Conservation (phyloP, 768 basidiomycete species). For the Lyophyllum semitale region DNA sequence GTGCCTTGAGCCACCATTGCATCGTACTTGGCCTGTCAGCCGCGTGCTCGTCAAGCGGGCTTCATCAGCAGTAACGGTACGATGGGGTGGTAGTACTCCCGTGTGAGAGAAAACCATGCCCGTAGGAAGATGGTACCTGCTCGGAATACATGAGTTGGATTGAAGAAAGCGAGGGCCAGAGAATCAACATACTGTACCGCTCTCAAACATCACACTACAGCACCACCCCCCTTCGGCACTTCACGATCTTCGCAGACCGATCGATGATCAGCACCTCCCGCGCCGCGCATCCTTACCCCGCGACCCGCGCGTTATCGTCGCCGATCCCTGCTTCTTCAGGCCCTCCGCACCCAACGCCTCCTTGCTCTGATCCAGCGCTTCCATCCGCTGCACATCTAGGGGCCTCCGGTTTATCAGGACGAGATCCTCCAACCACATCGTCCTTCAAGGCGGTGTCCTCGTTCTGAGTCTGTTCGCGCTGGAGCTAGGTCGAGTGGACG, state of each 20-base stretch:
- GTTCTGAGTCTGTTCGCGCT: slow-evolving; percentile 63
- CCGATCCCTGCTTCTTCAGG: slow-evolving; percentile 81
- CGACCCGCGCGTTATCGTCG: slow-evolving; percentile 37
- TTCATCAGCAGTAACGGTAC: slow-evolving; percentile 85
- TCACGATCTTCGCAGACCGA: slow-evolving; percentile 91
- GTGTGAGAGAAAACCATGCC: slow-evolving; percentile 95
- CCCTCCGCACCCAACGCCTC: too few species aligned
- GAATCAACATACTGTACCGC: slow-evolving; percentile 69
- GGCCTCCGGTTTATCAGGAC: slow-evolving; percentile 49
- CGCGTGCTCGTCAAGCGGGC: slow-evolving; percentile 76
- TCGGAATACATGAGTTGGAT: slow-evolving; percentile 1
- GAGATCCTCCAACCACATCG: slow-evolving; percentile 63
- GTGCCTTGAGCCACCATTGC: slow-evolving; percentile 87
- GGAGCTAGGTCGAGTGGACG: slow-evolving; percentile 72
- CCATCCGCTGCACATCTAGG: slow-evolving; percentile 38
- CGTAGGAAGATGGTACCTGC: slow-evolving; percentile 94
- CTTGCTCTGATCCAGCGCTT: slow-evolving; percentile 72
- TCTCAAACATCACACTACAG: slow-evolving; percentile 97
- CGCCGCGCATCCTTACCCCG: slow-evolving; percentile 90
- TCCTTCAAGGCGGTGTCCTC: slow-evolving; percentile 18
- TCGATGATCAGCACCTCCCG: slow-evolving; percentile 95
- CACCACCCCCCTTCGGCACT: slow-evolving; percentile 95
- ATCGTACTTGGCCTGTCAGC: too few species aligned
- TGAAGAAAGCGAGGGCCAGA: not conserved
- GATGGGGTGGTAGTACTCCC: slow-evolving; percentile 96